These are phyloP conservation scores for Terfezia boudieri DNA, from an alignment of 495 filamentous ascomycete species.

Conservation along the genomic window DNA sequence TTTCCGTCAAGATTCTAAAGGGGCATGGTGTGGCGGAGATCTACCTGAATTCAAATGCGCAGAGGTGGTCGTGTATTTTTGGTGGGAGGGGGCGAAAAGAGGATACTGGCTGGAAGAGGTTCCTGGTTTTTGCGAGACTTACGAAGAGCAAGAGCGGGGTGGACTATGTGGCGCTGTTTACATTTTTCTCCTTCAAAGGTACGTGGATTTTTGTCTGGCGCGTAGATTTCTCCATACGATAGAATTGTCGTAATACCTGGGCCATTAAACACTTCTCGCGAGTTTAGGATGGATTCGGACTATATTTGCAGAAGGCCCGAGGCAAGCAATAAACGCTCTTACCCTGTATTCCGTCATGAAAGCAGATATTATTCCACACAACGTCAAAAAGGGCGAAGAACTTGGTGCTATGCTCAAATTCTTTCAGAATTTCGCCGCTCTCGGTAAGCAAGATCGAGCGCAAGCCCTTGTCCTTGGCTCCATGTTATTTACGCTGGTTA, in stretches of 20 bases:
- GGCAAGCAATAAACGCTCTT: constrained; percentile 70
- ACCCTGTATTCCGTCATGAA: constrained; percentile 62
- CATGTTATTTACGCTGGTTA: constrained; percentile 77
- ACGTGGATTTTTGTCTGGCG: constrained; percentile 13
- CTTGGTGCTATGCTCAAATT: constrained; percentile 35
- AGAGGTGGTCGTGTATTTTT: constrained; percentile 57
- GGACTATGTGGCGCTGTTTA: constrained; percentile 79
- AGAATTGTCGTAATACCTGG: constrained; percentile 7
- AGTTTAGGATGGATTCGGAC: constrained; percentile 60
- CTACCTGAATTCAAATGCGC: constrained; percentile 71
- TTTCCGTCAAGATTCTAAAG: constrained; percentile 55
- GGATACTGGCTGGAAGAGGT: constrained; percentile 49
- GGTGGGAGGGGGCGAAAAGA: constrained; percentile 34
- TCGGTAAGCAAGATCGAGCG: constrained; percentile 45
- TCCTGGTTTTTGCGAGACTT: constrained; percentile 77
- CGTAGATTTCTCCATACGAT: neutral
- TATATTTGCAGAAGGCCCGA: constrained; percentile 71
- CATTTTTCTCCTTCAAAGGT: constrained; percentile 89
- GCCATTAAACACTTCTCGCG: neutral
- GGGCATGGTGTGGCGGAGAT: constrained; percentile 71
- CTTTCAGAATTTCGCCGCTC: constrained; percentile 49
- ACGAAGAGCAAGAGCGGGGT: constrained; percentile 78
- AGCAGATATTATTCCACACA: constrained; percentile 41
- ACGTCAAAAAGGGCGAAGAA: constrained; percentile 28
- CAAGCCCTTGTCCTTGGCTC: constrained; percentile 63